Evolutionary conservation across 306 rosid species (phyloP).

Genomic region (Cyamopsis tetragonoloba): DNA sequence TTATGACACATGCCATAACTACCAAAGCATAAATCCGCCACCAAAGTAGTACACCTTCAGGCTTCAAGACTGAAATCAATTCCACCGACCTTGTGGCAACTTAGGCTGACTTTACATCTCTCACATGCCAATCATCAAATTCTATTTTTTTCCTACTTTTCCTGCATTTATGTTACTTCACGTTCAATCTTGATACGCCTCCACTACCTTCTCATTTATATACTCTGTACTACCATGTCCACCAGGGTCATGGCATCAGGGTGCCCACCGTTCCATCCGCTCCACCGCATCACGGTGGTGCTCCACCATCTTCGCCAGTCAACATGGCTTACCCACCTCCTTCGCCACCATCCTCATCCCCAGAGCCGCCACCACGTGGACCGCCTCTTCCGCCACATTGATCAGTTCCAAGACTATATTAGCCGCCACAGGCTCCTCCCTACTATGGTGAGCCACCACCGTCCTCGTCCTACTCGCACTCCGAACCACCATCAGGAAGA

Average conservation of each 20-base stretch:
- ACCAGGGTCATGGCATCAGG: not conserved
- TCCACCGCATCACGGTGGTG: constrained; percentile 21
- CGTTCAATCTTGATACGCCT: not conserved
- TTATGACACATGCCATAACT: not conserved
- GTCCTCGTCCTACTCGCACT: not conserved
- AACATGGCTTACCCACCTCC: constrained; percentile 19
- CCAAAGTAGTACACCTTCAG: constrained; percentile 6
- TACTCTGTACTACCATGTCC: not conserved
- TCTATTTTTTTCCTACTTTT: not conserved
- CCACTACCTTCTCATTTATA: not conserved
- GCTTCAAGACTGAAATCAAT: not conserved
- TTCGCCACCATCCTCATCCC: constrained; percentile 18
- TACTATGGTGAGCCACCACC: not conserved
- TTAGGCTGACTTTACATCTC: not conserved
- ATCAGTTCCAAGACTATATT: constrained; percentile 22
- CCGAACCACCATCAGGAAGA: not conserved
- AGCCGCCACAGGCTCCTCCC: constrained; percentile 31
- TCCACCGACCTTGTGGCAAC: constrained; percentile 9
- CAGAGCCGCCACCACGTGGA: constrained; percentile 12
- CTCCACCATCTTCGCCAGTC: constrained; percentile 31
- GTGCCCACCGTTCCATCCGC: constrained; percentile 18
- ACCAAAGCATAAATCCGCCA: constrained; percentile 4
- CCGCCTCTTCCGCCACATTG: constrained; percentile 26
- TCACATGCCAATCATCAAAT: not conserved
- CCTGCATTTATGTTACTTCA: not conserved